Evolutionary conservation across 1,139 yeast species (phyloP).

Genomic region (Entelexis paramagnoliae): DNA sequence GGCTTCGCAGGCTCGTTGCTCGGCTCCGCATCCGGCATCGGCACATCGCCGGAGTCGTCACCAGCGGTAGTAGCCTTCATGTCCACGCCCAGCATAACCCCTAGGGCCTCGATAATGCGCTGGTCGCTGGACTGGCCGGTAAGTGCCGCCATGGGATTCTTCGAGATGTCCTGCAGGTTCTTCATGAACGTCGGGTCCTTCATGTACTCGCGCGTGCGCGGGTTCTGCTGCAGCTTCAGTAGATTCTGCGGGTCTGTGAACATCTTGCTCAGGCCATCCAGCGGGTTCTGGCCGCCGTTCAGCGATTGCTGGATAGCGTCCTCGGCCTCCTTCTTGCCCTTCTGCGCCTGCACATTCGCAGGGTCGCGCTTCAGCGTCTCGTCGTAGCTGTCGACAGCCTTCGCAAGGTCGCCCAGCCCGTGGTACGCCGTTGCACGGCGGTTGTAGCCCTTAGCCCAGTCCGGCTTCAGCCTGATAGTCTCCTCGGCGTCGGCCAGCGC

Average conservation of each 20-base stretch:
- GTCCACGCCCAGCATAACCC: constrained; percentile 67
- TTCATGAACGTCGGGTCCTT: constrained; percentile 76
- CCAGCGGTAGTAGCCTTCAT: constrained; percentile 16
- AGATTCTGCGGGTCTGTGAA: constrained; percentile 74
- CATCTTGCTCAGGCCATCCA: constrained; percentile 37
- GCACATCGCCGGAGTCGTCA: constrained; percentile 20
- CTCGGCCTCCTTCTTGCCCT: constrained; percentile 64
- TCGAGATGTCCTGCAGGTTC: constrained; percentile 54
- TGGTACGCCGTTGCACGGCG: constrained; percentile 89
- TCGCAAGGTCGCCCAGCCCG: constrained; percentile 68
- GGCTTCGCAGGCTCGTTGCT: constrained; percentile 26
- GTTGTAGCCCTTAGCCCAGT: constrained; percentile 92
- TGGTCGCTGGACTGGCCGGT: constrained; percentile 28
- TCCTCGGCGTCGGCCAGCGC: constrained; percentile 79
- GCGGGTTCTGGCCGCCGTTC: constrained; percentile 47
- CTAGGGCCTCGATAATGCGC: constrained; percentile 80
- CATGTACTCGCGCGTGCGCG: constrained; percentile 78
- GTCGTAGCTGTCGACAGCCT: constrained; percentile 51
- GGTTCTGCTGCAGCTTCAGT: constrained; percentile 65
- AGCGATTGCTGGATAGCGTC: constrained; percentile 41
- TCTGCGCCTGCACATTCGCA: constrained; percentile 72
- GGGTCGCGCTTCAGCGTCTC: constrained; percentile 80
- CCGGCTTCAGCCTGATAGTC: constrained; percentile 64
- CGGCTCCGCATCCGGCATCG: constrained; percentile 26
- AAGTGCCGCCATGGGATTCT: constrained; percentile 62